These are phyloP conservation scores for Phaeotremella fagi DNA, from an alignment of 768 basidiomycete genomes.

Conservation along the genomic window DNA sequence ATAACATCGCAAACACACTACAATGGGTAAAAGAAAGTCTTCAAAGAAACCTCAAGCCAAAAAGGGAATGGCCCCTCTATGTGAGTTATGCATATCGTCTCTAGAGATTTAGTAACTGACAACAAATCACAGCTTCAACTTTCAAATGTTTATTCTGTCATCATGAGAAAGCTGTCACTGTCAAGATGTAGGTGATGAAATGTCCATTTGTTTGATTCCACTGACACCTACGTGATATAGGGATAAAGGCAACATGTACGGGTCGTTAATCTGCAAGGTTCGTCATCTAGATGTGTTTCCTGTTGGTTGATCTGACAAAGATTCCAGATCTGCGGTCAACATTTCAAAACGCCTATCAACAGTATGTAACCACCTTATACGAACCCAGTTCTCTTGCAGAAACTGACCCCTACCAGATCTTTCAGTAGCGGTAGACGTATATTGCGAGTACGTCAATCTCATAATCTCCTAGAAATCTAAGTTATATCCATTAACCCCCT, in stretches of 20 bases:
- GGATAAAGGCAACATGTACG: constrained; percentile 62
- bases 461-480: too few species aligned
- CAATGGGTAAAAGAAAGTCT: constrained; percentile 47
- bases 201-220: constrained; percentile 50
- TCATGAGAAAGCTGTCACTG: constrained; percentile 35
- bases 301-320: too few species aligned
- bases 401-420: constrained; percentile 5
- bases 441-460: constrained; percentile 90
- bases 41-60: constrained; percentile 38
- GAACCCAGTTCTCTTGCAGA: constrained; percentile 7
- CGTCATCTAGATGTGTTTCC: background rate
- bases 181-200: constrained; percentile 28
- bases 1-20: background rate
- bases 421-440: constrained; percentile 50
- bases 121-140: constrained; percentile 25
- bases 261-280: constrained; percentile 60
- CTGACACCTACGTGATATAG: constrained; percentile 74
- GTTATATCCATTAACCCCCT: background rate
- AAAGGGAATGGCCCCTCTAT: constrained; percentile 23
- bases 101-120: background rate
- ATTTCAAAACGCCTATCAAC: constrained; percentile 86
- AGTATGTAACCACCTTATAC: constrained; percentile 19
- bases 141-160: constrained; percentile 48
- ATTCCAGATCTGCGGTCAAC: constrained; percentile 66
- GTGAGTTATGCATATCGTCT: background rate